phyloP scores from a whole-genome alignment of 257 asterid species.

The Anisodus acutangulus region DNA sequence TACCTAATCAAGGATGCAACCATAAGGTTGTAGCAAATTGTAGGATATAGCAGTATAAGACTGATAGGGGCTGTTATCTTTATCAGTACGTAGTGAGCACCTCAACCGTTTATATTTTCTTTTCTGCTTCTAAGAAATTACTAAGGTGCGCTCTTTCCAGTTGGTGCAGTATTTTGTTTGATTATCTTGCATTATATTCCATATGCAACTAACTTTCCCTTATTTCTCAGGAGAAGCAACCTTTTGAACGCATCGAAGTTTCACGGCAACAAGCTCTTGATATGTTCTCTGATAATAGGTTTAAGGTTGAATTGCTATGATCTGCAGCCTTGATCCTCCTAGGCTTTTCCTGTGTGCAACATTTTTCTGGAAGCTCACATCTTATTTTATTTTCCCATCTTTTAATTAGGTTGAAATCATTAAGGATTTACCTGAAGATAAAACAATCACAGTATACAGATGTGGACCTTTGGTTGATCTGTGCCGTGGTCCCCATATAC shows the following conservation, averaged over 20 bases:
- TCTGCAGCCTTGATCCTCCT: not conserved
- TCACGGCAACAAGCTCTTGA: constrained; percentile 88
- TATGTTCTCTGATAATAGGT: constrained; percentile 84
- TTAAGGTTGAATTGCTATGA: constrained; percentile 60
- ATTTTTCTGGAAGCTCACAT: not conserved
- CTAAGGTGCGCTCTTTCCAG: not conserved
- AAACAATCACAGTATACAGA: constrained; percentile 92
- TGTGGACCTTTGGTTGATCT: constrained; percentile 98
- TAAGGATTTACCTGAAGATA: constrained; percentile 88
- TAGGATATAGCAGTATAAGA: not conserved
- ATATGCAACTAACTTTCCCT: constrained; percentile 30
- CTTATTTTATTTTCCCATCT: constrained; percentile 30
- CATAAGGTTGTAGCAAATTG: not conserved
- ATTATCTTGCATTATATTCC: not conserved
- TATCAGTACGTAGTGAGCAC: not conserved
- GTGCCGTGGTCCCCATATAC: constrained; percentile 99
- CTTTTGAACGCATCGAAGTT: constrained; percentile 94
- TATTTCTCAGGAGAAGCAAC: constrained; percentile 78
- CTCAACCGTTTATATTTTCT: constrained; percentile 6
- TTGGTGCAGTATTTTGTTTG: not conserved
- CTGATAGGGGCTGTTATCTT: constrained; percentile 12
- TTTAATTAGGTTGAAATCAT: constrained; percentile 82
- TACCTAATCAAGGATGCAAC: not conserved
- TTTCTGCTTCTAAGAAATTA: not conserved
- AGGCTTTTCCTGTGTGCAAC: constrained; percentile 9